These are phyloP conservation scores for Diaporthe vaccinii DNA, from an alignment of 2,329 filamentous ascomycete genomes.

Conservation along the genomic window DNA sequence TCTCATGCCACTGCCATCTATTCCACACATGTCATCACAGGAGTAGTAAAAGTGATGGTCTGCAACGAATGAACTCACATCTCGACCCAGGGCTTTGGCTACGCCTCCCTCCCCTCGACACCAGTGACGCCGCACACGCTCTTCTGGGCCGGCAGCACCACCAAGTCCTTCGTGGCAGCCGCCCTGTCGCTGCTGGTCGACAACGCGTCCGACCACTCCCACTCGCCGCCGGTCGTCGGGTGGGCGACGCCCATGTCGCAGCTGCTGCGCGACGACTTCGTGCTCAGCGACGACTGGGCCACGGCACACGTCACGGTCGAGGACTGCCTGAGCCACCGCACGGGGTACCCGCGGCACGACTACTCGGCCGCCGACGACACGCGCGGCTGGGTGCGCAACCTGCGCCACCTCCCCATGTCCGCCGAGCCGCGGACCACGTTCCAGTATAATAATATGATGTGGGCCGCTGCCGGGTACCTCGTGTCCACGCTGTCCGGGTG, in stretches of 20 bases:
- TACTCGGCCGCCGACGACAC: conserved; percentile 47
- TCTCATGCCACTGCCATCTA: background rate
- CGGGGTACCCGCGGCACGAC: conserved; percentile 62
- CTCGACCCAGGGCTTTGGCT: conserved; percentile 54
- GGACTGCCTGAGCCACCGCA: conserved; percentile 67
- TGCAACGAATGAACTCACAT: background rate
- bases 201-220: conserved; percentile 55
- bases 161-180: conserved; percentile 68
- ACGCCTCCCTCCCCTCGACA: conserved; percentile 48
- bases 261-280: conserved; percentile 66
- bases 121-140: conserved; percentile 62
- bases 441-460: conserved; percentile 67
- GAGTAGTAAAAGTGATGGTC: background rate
- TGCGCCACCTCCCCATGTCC: conserved; percentile 60
- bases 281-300: conserved; percentile 59
- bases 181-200: conserved; percentile 63
- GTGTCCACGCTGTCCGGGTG: conserved; percentile 58
- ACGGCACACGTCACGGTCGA: conserved; percentile 65
- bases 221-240: conserved; percentile 50
- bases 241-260: conserved; percentile 63
- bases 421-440: conserved; percentile 59
- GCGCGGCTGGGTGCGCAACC: conserved; percentile 55
- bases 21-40: no score
- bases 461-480: conserved; percentile 57
- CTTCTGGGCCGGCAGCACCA: conserved; percentile 68